Evolutionary conservation across 257 asterid species (phyloP).

Genomic region (Nicotiana paniculata): DNA sequence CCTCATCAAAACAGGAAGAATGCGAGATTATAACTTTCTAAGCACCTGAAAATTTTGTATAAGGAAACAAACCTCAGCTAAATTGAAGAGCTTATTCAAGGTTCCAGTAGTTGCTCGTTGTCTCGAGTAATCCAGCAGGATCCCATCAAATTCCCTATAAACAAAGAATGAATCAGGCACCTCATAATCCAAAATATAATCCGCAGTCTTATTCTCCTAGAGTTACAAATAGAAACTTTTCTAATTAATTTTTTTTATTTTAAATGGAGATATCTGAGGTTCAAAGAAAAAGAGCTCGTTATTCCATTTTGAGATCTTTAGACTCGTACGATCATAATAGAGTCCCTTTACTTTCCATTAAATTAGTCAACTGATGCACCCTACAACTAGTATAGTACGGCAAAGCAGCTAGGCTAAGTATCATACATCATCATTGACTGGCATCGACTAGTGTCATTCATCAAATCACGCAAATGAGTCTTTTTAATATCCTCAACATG

Average conservation of each 20-base stretch:
- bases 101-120: constrained; percentile 76
- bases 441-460: constrained; percentile 69
- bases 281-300: background rate
- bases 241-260: background rate
- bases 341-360: background rate
- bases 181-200: background rate
- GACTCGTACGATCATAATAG: background rate
- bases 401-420: constrained; percentile 6
- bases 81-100: constrained; percentile 48
- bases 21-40: background rate
- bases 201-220: background rate
- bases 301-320: background rate
- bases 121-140: constrained; percentile 82
- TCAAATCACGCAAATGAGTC: constrained; percentile 80
- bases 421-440: constrained; percentile 81
- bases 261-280: background rate
- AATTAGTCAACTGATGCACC: background rate
- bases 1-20: constrained; percentile 20
- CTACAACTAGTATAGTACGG: background rate
- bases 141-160: constrained; percentile 73
- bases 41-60: background rate
- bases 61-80: constrained; percentile 68
- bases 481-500: constrained; percentile 79
- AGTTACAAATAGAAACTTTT: background rate
- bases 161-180: background rate